Base-by-base conservation (phyloP, 176 grass and related monocot genomes). In the Stipa capillata region DNA sequence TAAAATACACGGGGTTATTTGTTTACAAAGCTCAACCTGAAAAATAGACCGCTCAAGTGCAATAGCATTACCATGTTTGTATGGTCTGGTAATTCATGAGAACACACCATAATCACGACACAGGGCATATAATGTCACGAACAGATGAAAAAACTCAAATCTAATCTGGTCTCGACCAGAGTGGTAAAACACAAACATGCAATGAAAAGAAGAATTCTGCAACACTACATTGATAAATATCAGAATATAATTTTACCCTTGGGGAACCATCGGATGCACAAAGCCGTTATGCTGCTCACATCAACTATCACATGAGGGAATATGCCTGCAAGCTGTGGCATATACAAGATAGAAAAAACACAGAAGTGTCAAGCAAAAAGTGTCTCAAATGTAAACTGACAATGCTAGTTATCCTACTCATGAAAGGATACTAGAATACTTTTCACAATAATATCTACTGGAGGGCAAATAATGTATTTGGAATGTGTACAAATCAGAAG, bases 301-400 rank as follows among this genome's bases (percentile, higher is more conserved):
- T 94, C 92, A 59, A 94, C 92, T 55, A 89, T 77, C 76, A 91
- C 89, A 86, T 91, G 92, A 11, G 89, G 25, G 27, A 94, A 89
- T 25, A 94, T 91, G 35, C 66, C 82, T 42, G 92, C 88, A 8
- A 94, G 81, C 60, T 75, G 44, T 82, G 92, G 92, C 92, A 94
- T 94, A 44, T 94, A 94, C 61, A 91, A 77, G 58, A 76, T 87
- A 61, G 53, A 20, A 47, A 87, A 80, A 78, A 34, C 12, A 62
- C 45, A 47, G 39, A 36, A 3, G 72, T 44, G 60, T 83, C 49
- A 82, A 57, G 5, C 54, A 43, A 28, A 52, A 53, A 29, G 16
- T 68, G 12, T 56, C 51, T 3, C 25, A 56, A 43, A 40, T 28
- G 1, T 56, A 69, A 80, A 56, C 37, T 79, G 24, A 20, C 43